Base-by-base conservation (phyloP, 148 eudicot species). In the Camellia sinensis region DNA sequence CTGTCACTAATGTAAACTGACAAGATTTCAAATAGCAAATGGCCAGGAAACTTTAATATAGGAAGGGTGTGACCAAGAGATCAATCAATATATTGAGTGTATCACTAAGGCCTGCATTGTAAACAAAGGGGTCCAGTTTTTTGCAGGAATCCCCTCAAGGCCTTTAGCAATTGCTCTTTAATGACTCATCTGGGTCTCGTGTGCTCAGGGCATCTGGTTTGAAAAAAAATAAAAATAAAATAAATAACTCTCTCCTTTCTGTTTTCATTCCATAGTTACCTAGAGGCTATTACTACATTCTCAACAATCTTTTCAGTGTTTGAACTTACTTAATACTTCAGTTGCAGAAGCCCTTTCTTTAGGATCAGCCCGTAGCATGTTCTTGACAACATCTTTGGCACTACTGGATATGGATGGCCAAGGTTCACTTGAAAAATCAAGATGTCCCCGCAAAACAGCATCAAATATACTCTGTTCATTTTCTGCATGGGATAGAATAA, bases 361-460 rank as follows among this genome's bases (percentile, higher is more conserved):
- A 52, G 97, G 95, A 85, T 95, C 99, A 76, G 86, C 85, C 67
- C 82, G 82, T 73, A 95, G 87, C 99, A 95, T 95, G 90, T 90
- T 92, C 86, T 90, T 95, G 76, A 95, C 96, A 50, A 95, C 97
- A 79, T 95, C 97, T 87, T 90, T 95, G 78, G 97, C 99, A 82
- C 97, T 93, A 84, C 83, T 91, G 67, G 99, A 91, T 81, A 95
- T 89, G 57, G 97, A 87, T 80, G 99, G 99, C 99, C 99, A 96
- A 66, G 99, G 99, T 63, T 91, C 90, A 79, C 98, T 91, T 52
- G 88, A 71, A 77, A 96, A 96, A 87, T 96, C 99, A 80, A 93
- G 92, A 83, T 89, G 87, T 43, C 98, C 99, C 50, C 92, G 89
- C 43, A 91, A 83, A 84, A 96, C 79, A 67, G 93, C 84, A 85